phyloP scores from a whole-genome alignment of 495 filamentous ascomycete species.

The Penicillium canariense region DNA sequence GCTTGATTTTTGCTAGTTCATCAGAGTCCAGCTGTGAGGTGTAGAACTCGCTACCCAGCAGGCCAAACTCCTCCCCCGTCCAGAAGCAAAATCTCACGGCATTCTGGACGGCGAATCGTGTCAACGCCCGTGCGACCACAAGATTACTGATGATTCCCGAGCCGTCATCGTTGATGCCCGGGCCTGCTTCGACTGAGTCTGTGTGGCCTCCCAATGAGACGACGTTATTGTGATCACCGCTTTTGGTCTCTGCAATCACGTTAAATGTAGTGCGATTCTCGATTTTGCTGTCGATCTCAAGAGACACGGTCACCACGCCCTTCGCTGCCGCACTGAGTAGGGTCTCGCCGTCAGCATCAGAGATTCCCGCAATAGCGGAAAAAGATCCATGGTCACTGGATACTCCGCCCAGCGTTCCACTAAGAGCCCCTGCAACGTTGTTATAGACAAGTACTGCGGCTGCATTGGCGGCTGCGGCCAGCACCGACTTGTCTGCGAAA shows the following conservation, averaged over 20 bases:
- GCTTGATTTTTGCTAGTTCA: slow-evolving; percentile 55
- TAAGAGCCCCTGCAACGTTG: slow-evolving; percentile 52
- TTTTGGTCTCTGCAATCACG: slow-evolving; percentile 65
- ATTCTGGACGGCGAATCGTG: slow-evolving; percentile 59
- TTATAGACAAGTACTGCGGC: slow-evolving; percentile 63
- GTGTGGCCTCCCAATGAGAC: slow-evolving; percentile 64
- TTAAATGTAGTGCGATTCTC: slow-evolving; percentile 57
- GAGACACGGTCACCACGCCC: slow-evolving; percentile 30
- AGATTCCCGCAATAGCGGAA: slow-evolving; percentile 55
- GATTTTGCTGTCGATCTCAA: slow-evolving; percentile 36
- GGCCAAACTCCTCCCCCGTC: slow-evolving; percentile 64
- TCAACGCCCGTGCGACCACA: slow-evolving; percentile 58
- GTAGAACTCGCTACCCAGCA: slow-evolving; percentile 63
- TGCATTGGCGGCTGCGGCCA: slow-evolving; percentile 60
- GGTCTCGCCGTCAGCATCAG: slow-evolving; percentile 47
- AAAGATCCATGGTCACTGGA: slow-evolving; percentile 45
- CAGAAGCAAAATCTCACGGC: slow-evolving; percentile 70
- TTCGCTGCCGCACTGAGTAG: slow-evolving; percentile 40
- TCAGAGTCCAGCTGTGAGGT: slow-evolving; percentile 45
- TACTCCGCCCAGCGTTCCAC: slow-evolving; percentile 54
- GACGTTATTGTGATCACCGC: slow-evolving; percentile 62
- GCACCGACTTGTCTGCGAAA: slow-evolving; percentile 58
- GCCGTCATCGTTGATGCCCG: slow-evolving; percentile 70
- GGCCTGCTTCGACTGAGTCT: slow-evolving; percentile 62
- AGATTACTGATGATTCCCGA: slow-evolving; percentile 63